Conservation (phyloP, 768 basidiomycete species). For the Rubroboletus pulcherrimus region DNA sequence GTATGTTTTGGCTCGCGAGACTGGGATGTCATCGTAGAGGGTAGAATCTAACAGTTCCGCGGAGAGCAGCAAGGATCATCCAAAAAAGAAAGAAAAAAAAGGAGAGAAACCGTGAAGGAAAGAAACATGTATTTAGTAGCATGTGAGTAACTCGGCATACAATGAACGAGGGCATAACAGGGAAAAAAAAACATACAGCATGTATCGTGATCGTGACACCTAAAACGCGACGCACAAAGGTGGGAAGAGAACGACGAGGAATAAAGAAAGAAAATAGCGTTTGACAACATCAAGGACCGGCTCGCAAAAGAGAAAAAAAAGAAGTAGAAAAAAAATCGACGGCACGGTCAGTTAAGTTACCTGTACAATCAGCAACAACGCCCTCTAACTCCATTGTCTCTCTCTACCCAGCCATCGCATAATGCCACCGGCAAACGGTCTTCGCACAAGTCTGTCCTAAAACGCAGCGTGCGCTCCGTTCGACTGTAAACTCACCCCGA, state of each 20-base stretch:
- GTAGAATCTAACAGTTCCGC: background rate
- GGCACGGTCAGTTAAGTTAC: background rate
- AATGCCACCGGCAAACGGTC: background rate
- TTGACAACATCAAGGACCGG: background rate
- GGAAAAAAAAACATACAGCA: background rate
- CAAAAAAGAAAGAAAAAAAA: background rate
- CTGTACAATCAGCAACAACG: background rate
- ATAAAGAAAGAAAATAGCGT: background rate
- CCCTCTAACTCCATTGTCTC: background rate
- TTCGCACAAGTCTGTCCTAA: background rate
- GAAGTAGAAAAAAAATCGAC: background rate
- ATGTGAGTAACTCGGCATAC: background rate
- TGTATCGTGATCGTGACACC: background rate
- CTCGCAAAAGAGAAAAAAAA: background rate
- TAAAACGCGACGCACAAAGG: background rate
- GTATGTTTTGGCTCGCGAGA: background rate
- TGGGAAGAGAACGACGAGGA: background rate
- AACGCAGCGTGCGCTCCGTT: constrained; percentile 12
- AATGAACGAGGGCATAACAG: background rate
- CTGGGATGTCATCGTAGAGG: background rate
- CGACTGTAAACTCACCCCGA: constrained; percentile 40
- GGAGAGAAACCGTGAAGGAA: background rate
- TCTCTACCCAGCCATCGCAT: background rate
- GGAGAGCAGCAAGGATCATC: background rate
- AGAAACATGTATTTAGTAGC: background rate